phyloP scores from a whole-genome alignment of 306 rosid species.

The Dryas alaskensis region DNA sequence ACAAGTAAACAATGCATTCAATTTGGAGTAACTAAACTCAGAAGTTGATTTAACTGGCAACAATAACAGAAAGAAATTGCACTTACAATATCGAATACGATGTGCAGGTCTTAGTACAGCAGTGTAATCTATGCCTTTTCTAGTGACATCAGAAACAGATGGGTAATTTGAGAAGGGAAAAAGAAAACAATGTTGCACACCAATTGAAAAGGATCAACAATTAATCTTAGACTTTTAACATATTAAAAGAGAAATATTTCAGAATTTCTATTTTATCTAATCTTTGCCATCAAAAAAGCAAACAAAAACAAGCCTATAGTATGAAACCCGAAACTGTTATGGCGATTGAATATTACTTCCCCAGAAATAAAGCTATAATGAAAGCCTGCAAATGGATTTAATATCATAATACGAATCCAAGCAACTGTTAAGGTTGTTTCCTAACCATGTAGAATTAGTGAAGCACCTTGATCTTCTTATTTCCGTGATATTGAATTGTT shows the following conservation, averaged over 20 bases:
- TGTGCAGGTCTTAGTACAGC: conserved; percentile 5
- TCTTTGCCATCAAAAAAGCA: not conserved
- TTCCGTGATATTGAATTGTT: not conserved
- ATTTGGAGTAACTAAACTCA: not conserved
- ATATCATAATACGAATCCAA: not conserved
- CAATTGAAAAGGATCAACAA: not conserved
- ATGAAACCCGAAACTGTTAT: not conserved
- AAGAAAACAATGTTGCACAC: not conserved
- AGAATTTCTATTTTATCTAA: not conserved
- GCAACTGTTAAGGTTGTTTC: not conserved
- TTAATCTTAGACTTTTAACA: not conserved
- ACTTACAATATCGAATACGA: not conserved
- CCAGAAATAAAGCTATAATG: not conserved
- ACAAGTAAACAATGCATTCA: conserved; percentile 16
- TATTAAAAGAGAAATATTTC: not conserved
- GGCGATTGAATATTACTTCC: not conserved
- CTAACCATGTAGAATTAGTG: not conserved
- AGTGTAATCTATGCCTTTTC: not conserved
- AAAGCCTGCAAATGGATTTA: not conserved
- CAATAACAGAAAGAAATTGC: not conserved
- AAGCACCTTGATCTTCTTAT: not conserved
- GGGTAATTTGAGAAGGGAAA: not conserved
- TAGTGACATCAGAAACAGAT: not conserved
- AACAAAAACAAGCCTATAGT: not conserved
- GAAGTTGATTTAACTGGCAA: conserved; percentile 11